Conservation (phyloP, 2,329 filamentous ascomycete species). For the Cladophialophora psammophila region DNA sequence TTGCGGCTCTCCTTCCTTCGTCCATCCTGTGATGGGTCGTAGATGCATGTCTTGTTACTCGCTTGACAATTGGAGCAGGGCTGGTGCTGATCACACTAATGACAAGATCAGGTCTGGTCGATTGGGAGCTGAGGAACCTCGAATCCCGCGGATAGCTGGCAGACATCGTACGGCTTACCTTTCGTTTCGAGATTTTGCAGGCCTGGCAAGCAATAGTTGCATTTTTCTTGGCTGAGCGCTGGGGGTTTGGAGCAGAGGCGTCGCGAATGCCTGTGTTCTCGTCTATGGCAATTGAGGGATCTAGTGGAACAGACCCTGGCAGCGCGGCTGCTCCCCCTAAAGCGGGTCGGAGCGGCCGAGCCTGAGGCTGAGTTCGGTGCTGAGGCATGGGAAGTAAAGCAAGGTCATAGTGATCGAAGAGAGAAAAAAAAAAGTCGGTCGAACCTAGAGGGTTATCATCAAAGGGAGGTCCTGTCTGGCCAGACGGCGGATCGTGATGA, state of each 20-base stretch:
- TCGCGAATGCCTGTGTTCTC: background rate
- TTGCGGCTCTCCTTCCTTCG: slow-evolving; percentile 49
- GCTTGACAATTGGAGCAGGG: slow-evolving; percentile 49
- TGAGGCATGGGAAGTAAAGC: background rate
- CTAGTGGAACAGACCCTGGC: background rate
- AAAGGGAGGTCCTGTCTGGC: background rate
- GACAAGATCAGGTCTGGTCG: slow-evolving; percentile 10
- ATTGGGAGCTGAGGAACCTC: background rate
- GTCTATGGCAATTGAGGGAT: background rate
- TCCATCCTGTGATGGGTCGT: slow-evolving; percentile 48
- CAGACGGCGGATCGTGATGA: background rate
- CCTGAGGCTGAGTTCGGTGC: background rate
- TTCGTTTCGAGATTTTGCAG: slow-evolving; percentile 30
- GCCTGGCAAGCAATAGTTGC: slow-evolving; percentile 27
- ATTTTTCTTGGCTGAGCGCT: slow-evolving; percentile 18
- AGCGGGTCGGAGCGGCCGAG: background rate
- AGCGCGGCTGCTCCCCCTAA: background rate
- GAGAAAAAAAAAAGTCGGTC: background rate
- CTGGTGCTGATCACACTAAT: slow-evolving; percentile 46
- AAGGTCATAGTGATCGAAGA: background rate
- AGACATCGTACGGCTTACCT: slow-evolving; percentile 17
- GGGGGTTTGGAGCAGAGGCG: background rate
- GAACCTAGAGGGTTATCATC: background rate
- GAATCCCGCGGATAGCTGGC: background rate
- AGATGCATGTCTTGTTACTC: slow-evolving; percentile 45